Evolutionary conservation across 768 basidiomycete species (phyloP), one percentile per base, ranked within the genome.

Genomic region (Sistotremastrum suecicum): DNA sequence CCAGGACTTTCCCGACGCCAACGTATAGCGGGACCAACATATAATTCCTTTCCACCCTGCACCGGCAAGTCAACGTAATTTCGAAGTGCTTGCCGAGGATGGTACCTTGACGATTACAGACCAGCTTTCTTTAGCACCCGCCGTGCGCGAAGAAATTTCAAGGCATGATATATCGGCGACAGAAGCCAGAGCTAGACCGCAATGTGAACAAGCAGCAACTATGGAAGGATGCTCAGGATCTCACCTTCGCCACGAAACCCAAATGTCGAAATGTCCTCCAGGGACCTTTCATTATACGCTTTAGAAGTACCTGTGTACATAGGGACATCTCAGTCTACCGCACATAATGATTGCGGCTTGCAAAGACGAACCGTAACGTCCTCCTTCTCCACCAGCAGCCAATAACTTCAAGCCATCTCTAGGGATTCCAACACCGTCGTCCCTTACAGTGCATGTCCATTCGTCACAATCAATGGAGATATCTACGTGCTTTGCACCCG

Each of bases 241-340:
- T 11, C 54, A 86, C 91, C 90, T 83, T 97, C 92, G 35, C 92
- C 91, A 53, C 92, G 76, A 63, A 89, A 94, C 0, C 92, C 91
- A 63, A 90, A 92, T 3, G 83, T 82, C 9, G 72, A 69, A 37
- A 72, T 53, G 3, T 69, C 61, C 46, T 70, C 69, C 44, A 80
- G 56, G 1, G 72, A 68, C 42, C 68, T 66, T 36, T 66, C 59
- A 1, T 63, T 62, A 58, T 80, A 78, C 28, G 70, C 67, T 61
- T 90, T 90, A 3, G 85, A 88, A 4, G 83, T 81, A 48, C 70
- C 86, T 89, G 56, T n/a, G 11, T 36, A 33, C 36, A 29, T 34
- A 10, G 20, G 29, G 37, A 42, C 38, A 45, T 11, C 44, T 43
- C 8, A 37, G 35, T 6, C 29, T 37, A n/a, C 37, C 8, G 39